A percentile compares a stretch with the other conserved stretches of the same genome.
Conservation (phyloP, 306 rosid genomes). For the Hippophae rhamnoides region DNA sequence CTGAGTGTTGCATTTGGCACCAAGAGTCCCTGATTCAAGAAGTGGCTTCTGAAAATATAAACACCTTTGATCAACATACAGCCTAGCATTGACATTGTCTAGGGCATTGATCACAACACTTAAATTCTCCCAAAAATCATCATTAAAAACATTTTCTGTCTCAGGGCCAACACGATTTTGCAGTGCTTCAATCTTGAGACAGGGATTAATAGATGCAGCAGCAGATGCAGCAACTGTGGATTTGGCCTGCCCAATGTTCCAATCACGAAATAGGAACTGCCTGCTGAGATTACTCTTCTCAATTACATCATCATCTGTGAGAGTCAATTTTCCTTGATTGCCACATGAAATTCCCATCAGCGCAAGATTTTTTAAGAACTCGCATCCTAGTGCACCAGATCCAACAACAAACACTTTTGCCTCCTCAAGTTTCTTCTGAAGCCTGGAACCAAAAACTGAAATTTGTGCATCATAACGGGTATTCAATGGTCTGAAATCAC, state of each 20-base stretch:
- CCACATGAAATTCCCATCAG: too few relatives aligned
- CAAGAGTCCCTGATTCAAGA: too few relatives aligned
- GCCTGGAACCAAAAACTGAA: slow-evolving; percentile 63
- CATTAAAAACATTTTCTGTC: slow-evolving; percentile 52
- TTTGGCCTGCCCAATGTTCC: too few relatives aligned
- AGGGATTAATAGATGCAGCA: slow-evolving; percentile 35
- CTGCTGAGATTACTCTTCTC: too few relatives aligned
- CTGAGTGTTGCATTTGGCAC: too few relatives aligned
- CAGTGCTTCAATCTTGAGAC: slow-evolving; percentile 40
- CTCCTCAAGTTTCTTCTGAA: slow-evolving; percentile 69
- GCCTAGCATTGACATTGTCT: slow-evolving; percentile 68
- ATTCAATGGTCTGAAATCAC: slow-evolving; percentile 49
- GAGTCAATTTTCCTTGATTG: too few relatives aligned
- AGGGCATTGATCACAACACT: slow-evolving; percentile 56
- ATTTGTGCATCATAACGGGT: slow-evolving; percentile 71
- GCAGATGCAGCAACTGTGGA: slow-evolving; percentile 59
- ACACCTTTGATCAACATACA: slow-evolving; percentile 70
- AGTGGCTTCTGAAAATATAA: too few relatives aligned
- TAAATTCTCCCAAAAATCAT: slow-evolving; percentile 48
- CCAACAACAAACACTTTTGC: slow-evolving; percentile 62
- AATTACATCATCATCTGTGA: too few relatives aligned
- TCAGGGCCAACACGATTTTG: slow-evolving; percentile 55
- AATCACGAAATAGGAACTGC: too few relatives aligned
- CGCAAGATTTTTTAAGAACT: slow-evolving; percentile 42
- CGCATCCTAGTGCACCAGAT: slow-evolving; percentile 75